Base-by-base conservation (phyloP, 2,329 filamentous ascomycete genomes). In the Fusarium coffeatum region DNA sequence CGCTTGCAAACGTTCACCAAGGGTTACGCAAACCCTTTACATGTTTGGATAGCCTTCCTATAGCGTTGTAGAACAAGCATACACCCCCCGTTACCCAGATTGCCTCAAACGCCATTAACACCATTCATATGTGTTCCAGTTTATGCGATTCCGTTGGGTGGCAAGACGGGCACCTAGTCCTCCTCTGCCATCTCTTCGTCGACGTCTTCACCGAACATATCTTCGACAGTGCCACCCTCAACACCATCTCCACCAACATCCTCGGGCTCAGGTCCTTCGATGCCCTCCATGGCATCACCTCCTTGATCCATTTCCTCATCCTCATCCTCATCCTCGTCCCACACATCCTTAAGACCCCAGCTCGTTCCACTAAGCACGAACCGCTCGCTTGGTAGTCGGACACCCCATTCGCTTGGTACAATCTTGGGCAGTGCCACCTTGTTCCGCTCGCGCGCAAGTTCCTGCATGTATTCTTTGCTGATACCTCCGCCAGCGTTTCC, bases 401-500 rank as follows among this genome's bases (percentile, higher is more conserved):
- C 85, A 25, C 90, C 90, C 88, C 89, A 92, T 76, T 92, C 90
- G 73, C 87, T 88, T 43, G 87, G 84, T 15, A 87, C 82, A 18
- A 92, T 86, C 65, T 86, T 85, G 22, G 90, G 90, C 67, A 94
- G 80, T 2, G 85, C 86, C 28, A 91, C 83, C 73, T 87, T 88
- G 80, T 94, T 94, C 68, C 90, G 83, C 76, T 92, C 89, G 68
- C 86, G 84, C 15, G 92, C 92, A n/a, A 93, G 83, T 77, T 94
- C 91, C 59, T 90, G 82, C 82, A 94, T 85, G 79, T 92, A 94
- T 71, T 95, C 92, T 77, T 94, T 94, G 78, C 84, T 87, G 53
- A 88, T 82, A 11, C 87, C 87, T 34, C 85, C 82, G 11, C 82
- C 84, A 20, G 83, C 83, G 55, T 82, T 82, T 75, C 85, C 83